These are phyloP conservation scores for Populus euphratica DNA, from an alignment of 345 rosid genomes.

Conservation along the genomic window DNA sequence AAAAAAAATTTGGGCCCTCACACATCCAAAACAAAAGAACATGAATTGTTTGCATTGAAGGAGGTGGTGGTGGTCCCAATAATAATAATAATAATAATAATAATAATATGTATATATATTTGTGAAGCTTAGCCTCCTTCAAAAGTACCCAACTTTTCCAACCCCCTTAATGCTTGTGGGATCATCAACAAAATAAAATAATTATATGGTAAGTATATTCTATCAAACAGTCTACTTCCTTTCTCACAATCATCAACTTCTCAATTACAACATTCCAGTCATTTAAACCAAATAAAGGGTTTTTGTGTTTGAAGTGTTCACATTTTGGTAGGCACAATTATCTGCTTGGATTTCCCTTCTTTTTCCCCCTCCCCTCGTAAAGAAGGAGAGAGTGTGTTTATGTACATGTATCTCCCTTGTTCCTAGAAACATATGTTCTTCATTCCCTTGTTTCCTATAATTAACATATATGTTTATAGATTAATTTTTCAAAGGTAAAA, in stretches of 20 bases:
- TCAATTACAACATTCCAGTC: not conserved
- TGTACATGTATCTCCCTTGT: conserved; percentile 5
- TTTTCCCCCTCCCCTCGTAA: not conserved
- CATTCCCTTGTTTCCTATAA: not conserved
- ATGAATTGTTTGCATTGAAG: not conserved
- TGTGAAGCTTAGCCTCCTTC: not conserved
- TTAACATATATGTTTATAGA: no score
- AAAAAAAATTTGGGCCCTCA: no score
- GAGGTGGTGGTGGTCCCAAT: not conserved
- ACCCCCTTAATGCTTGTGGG: not conserved
- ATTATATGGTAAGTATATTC: not conserved
- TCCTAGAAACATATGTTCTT: conserved; percentile 26
- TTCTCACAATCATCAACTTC: not conserved
- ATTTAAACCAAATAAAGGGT: not conserved
- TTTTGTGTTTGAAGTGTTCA: not conserved
- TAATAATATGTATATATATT: no score
- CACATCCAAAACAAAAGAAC: not conserved
- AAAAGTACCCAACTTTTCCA: not conserved
- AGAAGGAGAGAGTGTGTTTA: not conserved
- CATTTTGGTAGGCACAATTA: not conserved
- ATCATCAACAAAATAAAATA: not conserved
- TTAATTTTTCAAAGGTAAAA: no score
- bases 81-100: no score
- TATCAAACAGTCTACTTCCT: not conserved
- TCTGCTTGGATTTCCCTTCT: not conserved